Conservation (phyloP, 371 early-diverging fungal species). For the Zopfochytrium polystomum region DNA sequence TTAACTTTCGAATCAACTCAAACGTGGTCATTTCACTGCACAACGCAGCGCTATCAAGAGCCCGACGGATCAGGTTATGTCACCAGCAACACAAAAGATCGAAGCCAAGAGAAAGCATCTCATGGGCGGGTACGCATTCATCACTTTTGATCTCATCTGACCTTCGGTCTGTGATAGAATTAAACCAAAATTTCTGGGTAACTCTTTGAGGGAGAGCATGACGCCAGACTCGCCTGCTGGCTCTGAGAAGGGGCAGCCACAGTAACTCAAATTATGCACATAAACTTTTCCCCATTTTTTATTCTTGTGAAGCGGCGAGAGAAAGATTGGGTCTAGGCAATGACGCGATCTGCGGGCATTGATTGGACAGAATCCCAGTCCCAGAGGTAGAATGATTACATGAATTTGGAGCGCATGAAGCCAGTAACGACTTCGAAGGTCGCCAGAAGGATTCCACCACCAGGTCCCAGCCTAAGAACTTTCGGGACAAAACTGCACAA, state of each 20-base stretch:
- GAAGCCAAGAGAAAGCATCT: conserved; percentile 49
- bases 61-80: conserved; percentile 49
- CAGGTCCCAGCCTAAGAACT: conserved; percentile 96
- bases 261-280: conserved; percentile 3
- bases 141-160: too few species aligned
- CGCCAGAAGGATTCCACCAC: conserved; percentile 80
- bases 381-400: too few species aligned
- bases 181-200: conserved; percentile 29
- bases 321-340: too few species aligned
- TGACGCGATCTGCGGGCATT: too few species aligned
- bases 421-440: conserved; percentile 86
- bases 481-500: conserved; percentile 75
- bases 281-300: background rate
- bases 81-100: conserved; percentile 49
- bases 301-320: too few species aligned
- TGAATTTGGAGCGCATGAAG: conserved; percentile 69
- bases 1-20: background rate
- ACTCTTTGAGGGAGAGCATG: conserved; percentile 16
- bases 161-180: conserved; percentile 17
- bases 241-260: too few species aligned
- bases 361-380: too few species aligned
- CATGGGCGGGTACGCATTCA: conserved; percentile 33
- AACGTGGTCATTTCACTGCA: background rate
- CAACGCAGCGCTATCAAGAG: conserved; percentile 21
- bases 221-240: too few species aligned